Evolutionary conservation across 164 flowering plant species (phyloP).

Genomic region (Piper betle): DNA sequence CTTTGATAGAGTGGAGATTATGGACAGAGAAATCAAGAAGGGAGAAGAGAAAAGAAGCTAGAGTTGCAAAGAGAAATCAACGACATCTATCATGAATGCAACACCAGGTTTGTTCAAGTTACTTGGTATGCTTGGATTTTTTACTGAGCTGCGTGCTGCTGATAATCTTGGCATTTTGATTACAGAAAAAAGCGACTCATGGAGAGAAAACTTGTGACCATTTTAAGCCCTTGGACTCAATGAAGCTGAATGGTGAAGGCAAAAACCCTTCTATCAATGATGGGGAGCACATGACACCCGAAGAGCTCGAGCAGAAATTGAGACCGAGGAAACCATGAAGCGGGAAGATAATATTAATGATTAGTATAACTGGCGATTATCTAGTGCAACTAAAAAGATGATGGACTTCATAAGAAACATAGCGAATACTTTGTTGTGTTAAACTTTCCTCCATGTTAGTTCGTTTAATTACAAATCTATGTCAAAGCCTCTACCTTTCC

Average conservation of each 20-base stretch:
- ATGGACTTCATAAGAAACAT: too few relatives aligned
- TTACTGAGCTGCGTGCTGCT: too few relatives aligned
- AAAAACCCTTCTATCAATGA: background rate
- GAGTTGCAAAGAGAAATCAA: conserved; percentile 18
- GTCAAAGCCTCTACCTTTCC: too few relatives aligned
- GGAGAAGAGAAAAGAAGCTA: conserved; percentile 9
- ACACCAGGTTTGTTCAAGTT: conserved; percentile 23
- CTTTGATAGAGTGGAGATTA: background rate
- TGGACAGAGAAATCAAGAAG: conserved; percentile 24
- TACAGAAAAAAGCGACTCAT: conserved; percentile 21
- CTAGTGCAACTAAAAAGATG: too few relatives aligned
- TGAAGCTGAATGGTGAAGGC: background rate
- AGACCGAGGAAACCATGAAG: background rate
- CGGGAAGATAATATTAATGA: conserved; percentile 1
- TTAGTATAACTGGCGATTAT: too few relatives aligned
- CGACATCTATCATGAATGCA: conserved; percentile 35
- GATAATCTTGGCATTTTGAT: background rate
- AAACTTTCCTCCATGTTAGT: too few relatives aligned
- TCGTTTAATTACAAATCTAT: too few relatives aligned
- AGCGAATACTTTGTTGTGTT: too few relatives aligned
- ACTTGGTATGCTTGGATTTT: background rate
- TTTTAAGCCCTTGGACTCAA: background rate
- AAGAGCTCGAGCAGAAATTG: conserved; percentile 5
- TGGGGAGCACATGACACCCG: background rate
- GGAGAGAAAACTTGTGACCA: conserved; percentile 4